A percentile compares a stretch with the other conserved stretches of the same genome.
Evolutionary conservation across 2,329 filamentous ascomycete species (phyloP).

Genomic region (Graphilbum fragrans): DNA sequence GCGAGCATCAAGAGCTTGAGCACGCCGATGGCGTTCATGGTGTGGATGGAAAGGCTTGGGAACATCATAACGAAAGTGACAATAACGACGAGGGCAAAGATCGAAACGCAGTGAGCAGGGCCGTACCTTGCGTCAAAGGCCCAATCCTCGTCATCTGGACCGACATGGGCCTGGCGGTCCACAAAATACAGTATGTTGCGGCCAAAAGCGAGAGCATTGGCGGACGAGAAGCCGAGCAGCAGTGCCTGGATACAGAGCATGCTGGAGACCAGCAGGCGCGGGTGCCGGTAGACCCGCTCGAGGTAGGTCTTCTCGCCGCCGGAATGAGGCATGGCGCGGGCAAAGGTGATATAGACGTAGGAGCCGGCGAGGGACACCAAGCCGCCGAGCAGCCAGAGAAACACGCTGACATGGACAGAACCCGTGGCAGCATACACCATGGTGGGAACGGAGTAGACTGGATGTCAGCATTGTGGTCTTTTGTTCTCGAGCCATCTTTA

Average conservation of each 20-base stretch:
- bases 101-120: too few species aligned
- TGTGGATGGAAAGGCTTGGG: too few species aligned
- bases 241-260: conserved; percentile 38
- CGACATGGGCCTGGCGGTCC: conserved; percentile 13
- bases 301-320: conserved; percentile 42
- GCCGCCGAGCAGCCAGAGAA: conserved; percentile 40
- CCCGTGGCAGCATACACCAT: conserved; percentile 41
- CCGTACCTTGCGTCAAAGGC: too few species aligned
- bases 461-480: not conserved
- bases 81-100: too few species aligned
- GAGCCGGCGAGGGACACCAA: conserved; percentile 30
- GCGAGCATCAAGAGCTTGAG: too few species aligned
- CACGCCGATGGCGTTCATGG: too few species aligned
- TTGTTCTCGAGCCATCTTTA: too few species aligned
- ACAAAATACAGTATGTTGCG: conserved; percentile 32
- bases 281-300: conserved; percentile 35
- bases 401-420: conserved; percentile 38
- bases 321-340: conserved; percentile 27
- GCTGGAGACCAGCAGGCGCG: conserved; percentile 37
- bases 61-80: too few species aligned
- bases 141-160: too few species aligned
- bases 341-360: conserved; percentile 30
- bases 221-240: conserved; percentile 35
- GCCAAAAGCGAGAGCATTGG: conserved; percentile 37
- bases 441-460: conserved; percentile 40